These are phyloP conservation scores for Basidiobolus meristosporus DNA, from an alignment of 371 early-diverging fungal genomes.

Conservation along the genomic window DNA sequence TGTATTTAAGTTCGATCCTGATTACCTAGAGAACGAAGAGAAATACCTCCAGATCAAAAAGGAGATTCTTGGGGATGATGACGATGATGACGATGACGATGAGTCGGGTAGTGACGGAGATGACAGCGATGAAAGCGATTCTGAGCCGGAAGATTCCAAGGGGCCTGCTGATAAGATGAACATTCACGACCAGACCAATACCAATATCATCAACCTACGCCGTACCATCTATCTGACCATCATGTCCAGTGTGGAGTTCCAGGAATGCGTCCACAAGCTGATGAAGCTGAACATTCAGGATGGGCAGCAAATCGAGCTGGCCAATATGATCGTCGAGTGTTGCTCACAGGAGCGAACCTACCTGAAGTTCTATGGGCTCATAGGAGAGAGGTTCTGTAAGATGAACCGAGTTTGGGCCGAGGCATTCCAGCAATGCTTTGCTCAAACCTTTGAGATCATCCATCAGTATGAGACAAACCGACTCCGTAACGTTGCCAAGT, in stretches of 20 bases:
- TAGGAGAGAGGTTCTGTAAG: conserved; percentile 89
- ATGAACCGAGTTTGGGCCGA: conserved; percentile 63
- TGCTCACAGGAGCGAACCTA: conserved; percentile 91
- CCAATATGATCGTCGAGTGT: conserved; percentile 94
- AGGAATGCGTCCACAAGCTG: conserved; percentile 91
- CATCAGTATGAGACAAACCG: conserved; percentile 89
- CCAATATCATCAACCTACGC: conserved; percentile 72
- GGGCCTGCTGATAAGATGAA: conserved; percentile 23
- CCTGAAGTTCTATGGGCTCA: conserved; percentile 77
- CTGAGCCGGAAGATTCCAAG: conserved; percentile 14
- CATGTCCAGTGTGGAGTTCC: conserved; percentile 89
- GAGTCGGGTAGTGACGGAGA: conserved; percentile 18
- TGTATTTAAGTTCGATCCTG: conserved; percentile 68
- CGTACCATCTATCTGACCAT: conserved; percentile 87
- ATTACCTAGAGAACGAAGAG: conserved; percentile 65
- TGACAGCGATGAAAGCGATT: conserved; percentile 31
- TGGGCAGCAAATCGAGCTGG: conserved; percentile 72
- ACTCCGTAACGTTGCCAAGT: conserved; percentile 79
- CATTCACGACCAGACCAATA: conserved; percentile 81
- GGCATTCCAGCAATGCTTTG: conserved; percentile 57
- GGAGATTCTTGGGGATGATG: conserved; percentile 83
- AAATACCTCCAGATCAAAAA: conserved; percentile 59
- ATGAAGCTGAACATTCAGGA: conserved; percentile 64
- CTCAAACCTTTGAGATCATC: conserved; percentile 69
- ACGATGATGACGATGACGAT: conserved; percentile 24